A percentile compares a stretch with the other conserved stretches of the same genome.
phyloP scores from a whole-genome alignment of 768 basidiomycete genomes.

The Daedalea quercina region DNA sequence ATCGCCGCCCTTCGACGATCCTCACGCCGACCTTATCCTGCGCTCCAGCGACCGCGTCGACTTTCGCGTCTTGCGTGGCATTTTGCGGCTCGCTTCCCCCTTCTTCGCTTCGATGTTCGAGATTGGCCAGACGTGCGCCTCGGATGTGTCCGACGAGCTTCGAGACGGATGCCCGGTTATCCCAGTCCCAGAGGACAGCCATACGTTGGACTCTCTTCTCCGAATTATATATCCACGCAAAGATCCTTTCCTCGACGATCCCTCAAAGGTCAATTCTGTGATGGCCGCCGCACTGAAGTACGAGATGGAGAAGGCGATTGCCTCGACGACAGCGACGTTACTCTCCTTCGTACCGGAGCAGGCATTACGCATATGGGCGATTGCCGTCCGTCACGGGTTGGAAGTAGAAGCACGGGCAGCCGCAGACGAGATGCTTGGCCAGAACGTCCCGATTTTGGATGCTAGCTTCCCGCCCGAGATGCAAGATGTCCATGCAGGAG shows the following conservation, averaged over 20 bases:
- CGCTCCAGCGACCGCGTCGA: slow-evolving; percentile 19
- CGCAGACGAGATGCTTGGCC: neutral
- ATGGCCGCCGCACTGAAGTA: slow-evolving; percentile 14
- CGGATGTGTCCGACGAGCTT: neutral
- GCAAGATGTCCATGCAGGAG: slow-evolving; percentile 3
- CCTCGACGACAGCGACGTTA: neutral
- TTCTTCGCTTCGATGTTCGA: slow-evolving; percentile 22
- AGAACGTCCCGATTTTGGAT: neutral
- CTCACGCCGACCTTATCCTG: slow-evolving; percentile 17
- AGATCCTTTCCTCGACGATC: slow-evolving; percentile 4
- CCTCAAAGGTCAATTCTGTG: slow-evolving; percentile 7
- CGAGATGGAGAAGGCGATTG: slow-evolving; percentile 7
- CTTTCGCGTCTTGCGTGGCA: slow-evolving; percentile 18
- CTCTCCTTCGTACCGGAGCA: neutral
- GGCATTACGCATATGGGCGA: neutral
- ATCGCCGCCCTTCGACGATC: slow-evolving; percentile 32
- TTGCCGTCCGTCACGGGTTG: neutral
- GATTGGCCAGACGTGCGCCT: neutral
- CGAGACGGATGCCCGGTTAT: neutral
- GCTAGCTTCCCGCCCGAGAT: slow-evolving; percentile 4
- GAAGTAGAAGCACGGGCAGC: neutral
- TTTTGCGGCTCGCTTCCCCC: slow-evolving; percentile 19
- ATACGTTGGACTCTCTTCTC: slow-evolving; percentile 5
- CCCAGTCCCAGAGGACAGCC: slow-evolving; percentile 2
- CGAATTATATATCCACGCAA: slow-evolving; percentile 13